Evolutionary conservation across 768 basidiomycete genomes (phyloP), one percentile per base, ranked within the genome.

Genomic region (Fistulinella prunicolor): DNA sequence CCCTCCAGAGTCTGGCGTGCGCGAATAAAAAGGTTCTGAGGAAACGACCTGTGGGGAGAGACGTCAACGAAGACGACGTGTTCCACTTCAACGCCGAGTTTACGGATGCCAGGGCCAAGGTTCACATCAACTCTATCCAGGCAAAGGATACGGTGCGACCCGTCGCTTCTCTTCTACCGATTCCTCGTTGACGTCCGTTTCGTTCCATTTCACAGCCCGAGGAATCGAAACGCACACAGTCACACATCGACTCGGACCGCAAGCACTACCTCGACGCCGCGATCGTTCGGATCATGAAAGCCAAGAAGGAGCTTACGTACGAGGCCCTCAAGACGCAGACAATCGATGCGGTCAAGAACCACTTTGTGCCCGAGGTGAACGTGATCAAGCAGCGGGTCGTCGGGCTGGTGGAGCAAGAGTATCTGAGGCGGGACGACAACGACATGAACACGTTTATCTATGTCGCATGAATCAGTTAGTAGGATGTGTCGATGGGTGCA

Each of bases 241-340:
- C 76, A 2, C 79, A 86, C 38, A 91, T 99, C 32, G 89, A 94
- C 55, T 82, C 84, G 29, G 94, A 97, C 66, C 81, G 95, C 50
- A 84, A 85, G 51, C 79, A 85, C 58, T 83, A 85, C 49, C 75
- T 98, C 13, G 93, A 98, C 56, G 94, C 94, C 1, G 94, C 94
- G 19, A 94, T 99, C 58, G 95, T 99, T 28, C 85, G 96, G 6
- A 83, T 95, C 60, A 94, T 98, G 93, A 98, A 98, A 66, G 84
- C 82, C 3, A 80, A 82, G 58, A 98, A 95, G 71, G 86, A 88
- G 68, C 73, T 95, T 68, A 74, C 72, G 21, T 83, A 91, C 58
- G 82, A 88, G 57, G 77, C 86, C 55, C 76, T 98, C 59, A 86
- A 90, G 68, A 79, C 82, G 42, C 83, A 84, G 54, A 89, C 90